Percentiles rank a stretch among this genome's conserved stretches.
These are phyloP conservation scores for Eutypa lata DNA, from an alignment of 2,329 filamentous ascomycete species.

Conservation along the genomic window DNA sequence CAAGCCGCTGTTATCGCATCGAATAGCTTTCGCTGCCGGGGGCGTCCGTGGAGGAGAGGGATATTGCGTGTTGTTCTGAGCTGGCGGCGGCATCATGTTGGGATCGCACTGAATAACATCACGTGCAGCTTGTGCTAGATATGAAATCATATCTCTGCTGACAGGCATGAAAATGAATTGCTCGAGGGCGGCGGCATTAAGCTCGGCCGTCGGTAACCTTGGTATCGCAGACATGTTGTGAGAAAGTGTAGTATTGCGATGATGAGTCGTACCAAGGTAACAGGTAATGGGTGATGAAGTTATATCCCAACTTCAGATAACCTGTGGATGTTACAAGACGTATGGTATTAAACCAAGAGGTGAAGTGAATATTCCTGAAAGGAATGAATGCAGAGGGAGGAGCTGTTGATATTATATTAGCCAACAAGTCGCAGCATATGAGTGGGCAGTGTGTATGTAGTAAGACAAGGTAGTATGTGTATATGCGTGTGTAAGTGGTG, in stretches of 20 bases:
- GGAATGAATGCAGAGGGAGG: constrained; percentile 13
- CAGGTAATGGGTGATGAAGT: constrained; percentile 3
- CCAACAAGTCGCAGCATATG: constrained; percentile 8
- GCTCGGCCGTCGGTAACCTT: constrained; percentile 48
- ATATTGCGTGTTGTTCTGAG: constrained; percentile 34
- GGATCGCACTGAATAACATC: constrained; percentile 79
- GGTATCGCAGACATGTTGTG: constrained; percentile 45
- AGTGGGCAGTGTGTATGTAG: constrained; percentile 5
- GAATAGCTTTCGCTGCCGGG: constrained; percentile 42
- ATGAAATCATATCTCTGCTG: constrained; percentile 71
- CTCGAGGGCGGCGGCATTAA: constrained; percentile 73
- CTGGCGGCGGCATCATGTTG: constrained; percentile 48
- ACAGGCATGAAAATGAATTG: constrained; percentile 78
- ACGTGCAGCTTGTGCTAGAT: constrained; percentile 70
- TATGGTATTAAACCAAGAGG: constrained; percentile 8
- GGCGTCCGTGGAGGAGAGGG: constrained; percentile 51
- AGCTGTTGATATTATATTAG: constrained; percentile 26
- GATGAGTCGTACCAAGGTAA: constrained; percentile 3
- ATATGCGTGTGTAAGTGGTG: constrained; percentile 6
- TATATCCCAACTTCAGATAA: constrained; percentile 2
- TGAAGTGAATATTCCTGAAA: constrained; percentile 24
- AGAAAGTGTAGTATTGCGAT: constrained; percentile 22
- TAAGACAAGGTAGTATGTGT: constrained; percentile 6
- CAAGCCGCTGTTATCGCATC: constrained; percentile 52
- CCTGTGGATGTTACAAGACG: constrained; percentile 1